Conservation (phyloP, 1,284 basidiomycete species). For the Ganoderma lingzhi region DNA sequence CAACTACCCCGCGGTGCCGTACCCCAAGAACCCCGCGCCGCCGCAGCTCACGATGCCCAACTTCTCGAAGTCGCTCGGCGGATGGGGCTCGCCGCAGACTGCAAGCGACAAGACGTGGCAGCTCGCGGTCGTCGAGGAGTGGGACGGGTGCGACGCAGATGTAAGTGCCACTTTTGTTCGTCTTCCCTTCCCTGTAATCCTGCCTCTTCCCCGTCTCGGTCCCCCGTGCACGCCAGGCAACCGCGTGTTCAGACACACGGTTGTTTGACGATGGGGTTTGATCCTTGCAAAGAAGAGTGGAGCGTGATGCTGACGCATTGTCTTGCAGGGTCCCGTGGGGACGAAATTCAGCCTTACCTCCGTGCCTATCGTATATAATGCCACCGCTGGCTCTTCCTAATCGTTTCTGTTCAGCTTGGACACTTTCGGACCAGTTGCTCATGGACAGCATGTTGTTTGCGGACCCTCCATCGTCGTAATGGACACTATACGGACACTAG, state of each 20-base stretch:
- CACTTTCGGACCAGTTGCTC: conserved; percentile 15
- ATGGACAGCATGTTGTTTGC: conserved; percentile 14
- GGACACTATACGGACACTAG: background rate
- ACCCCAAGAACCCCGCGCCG: conserved; percentile 51
- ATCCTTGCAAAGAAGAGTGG: background rate
- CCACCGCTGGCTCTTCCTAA: conserved; percentile 30
- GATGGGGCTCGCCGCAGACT: conserved; percentile 47
- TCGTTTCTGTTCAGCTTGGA: conserved; percentile 3
- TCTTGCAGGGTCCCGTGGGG: conserved; percentile 39
- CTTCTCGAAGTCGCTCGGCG: conserved; percentile 51
- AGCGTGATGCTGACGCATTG: conserved; percentile 9
- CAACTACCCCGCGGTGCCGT: conserved; percentile 52
- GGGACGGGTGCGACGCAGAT: conserved; percentile 46
- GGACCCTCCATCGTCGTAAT: background rate
- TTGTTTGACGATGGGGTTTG: background rate
- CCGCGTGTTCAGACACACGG: background rate
- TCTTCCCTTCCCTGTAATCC: no score
- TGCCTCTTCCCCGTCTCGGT: background rate
- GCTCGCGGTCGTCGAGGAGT: conserved; percentile 56
- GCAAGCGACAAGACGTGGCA: conserved; percentile 47
- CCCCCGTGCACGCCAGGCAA: background rate
- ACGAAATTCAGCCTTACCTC: conserved; percentile 38
- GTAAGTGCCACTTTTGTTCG: conserved; percentile 25
- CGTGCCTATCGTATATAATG: conserved; percentile 43
- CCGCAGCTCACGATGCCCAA: conserved; percentile 55